Evolutionary conservation across 192 early-diverging fungal genomes (phyloP).

Genomic region (Backusella psychrophila): DNA sequence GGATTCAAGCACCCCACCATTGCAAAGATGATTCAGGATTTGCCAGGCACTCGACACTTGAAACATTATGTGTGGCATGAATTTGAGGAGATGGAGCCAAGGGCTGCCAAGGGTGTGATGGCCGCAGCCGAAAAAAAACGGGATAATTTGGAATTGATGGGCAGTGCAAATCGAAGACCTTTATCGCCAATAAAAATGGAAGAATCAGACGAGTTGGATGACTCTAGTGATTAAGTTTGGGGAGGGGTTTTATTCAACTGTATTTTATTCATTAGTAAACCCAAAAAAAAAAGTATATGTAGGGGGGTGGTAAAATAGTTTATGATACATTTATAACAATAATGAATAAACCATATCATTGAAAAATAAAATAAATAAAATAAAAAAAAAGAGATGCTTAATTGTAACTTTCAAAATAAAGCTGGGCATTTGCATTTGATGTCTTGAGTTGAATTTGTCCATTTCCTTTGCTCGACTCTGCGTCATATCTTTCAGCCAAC

Average conservation of each 20-base stretch:
- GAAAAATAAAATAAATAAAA: background rate
- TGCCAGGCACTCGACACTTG: constrained; percentile 72
- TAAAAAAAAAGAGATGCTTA: background rate
- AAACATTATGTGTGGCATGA: constrained; percentile 65
- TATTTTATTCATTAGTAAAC: background rate
- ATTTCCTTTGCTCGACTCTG: background rate
- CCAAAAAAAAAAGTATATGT: background rate
- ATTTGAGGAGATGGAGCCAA: constrained; percentile 61
- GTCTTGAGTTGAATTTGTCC: background rate
- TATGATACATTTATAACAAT: background rate
- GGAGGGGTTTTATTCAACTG: background rate
- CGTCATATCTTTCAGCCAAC: background rate
- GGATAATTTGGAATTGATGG: constrained; percentile 30
- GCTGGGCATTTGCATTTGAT: background rate
- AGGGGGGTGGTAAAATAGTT: background rate
- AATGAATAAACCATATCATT: background rate
- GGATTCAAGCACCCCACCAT: constrained; percentile 86
- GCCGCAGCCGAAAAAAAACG: constrained; percentile 32
- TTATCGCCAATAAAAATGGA: background rate
- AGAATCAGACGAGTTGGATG: background rate
- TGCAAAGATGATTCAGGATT: constrained; percentile 81
- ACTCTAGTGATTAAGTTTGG: background rate
- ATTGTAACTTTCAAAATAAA: background rate
- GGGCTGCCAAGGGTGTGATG: constrained; percentile 52
- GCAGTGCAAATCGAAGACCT: constrained; percentile 19